Conservation (phyloP, 352 stramenopile genomes). For the Globisporangium viniferum region DNA sequence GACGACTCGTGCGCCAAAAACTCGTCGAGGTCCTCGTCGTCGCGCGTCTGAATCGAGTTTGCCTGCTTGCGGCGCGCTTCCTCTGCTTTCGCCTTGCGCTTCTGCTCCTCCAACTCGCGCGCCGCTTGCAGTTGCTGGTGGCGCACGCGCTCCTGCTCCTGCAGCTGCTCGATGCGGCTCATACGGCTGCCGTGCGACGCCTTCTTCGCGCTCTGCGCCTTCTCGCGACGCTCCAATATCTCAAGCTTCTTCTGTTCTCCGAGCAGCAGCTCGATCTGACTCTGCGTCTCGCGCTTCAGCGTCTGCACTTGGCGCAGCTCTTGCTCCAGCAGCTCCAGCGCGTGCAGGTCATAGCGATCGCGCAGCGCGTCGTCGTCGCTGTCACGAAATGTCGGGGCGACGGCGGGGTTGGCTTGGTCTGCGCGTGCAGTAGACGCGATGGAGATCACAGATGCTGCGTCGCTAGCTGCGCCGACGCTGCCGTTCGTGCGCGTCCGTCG, state of each 20-base stretch:
- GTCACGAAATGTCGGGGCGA: background rate
- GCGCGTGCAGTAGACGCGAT: background rate
- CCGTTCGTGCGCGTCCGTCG: background rate
- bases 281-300: conserved; percentile 37
- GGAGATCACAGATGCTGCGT: background rate
- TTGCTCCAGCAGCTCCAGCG: conserved; percentile 38
- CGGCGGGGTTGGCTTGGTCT: background rate
- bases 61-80: conserved; percentile 30
- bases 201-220: conserved; percentile 25
- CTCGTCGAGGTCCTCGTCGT: conserved; percentile 51
- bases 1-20: conserved; percentile 56
- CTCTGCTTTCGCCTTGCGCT: conserved; percentile 27
- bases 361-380: conserved; percentile 18
- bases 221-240: conserved; percentile 31
- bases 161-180: conserved; percentile 58
- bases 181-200: conserved; percentile 27
- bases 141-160: conserved; percentile 52
- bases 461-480: background rate
- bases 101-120: conserved; percentile 24
- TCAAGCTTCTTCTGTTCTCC: conserved; percentile 42
- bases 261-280: conserved; percentile 35
- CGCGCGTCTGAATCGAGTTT: conserved; percentile 39
- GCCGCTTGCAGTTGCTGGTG: conserved; percentile 8
- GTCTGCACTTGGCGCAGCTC: conserved; percentile 48
- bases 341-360: conserved; percentile 36